Conservation (phyloP, 2,329 filamentous ascomycete species). For the Acrodontium crateriforme region DNA sequence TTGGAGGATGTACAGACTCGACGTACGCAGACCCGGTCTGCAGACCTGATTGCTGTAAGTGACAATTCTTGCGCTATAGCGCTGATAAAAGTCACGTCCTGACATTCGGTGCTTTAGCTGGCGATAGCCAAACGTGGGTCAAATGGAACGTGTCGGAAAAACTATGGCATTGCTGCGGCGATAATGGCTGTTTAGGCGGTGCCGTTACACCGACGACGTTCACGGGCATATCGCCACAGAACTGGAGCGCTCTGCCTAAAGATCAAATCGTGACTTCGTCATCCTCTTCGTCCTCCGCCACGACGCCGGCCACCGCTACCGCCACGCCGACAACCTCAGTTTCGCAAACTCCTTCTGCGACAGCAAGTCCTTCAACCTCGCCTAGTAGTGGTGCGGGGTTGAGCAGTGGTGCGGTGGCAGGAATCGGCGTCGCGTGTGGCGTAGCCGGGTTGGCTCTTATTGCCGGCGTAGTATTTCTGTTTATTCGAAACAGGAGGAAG, state of each 20-base stretch:
- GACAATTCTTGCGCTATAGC: not conserved
- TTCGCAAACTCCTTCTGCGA: conserved; percentile 1
- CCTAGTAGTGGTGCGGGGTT: not conserved
- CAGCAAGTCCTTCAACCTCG: not conserved
- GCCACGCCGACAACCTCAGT: not conserved
- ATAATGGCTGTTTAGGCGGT: conserved; percentile 3
- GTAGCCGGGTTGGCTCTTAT: conserved; percentile 1
- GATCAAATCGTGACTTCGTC: no score
- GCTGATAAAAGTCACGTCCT: not conserved
- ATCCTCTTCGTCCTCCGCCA: no score
- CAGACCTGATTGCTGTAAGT: conserved; percentile 3
- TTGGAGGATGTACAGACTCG: conserved; percentile 5
- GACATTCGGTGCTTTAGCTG: not conserved
- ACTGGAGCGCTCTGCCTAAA: no score
- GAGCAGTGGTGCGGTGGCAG: conserved; percentile 4
- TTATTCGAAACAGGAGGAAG: no score
- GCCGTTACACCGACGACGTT: conserved; percentile 1
- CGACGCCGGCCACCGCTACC: conserved; percentile 1
- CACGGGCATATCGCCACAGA: no score
- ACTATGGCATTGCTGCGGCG: conserved; percentile 4
- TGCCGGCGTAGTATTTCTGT: no score
- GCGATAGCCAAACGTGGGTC: conserved; percentile 3
- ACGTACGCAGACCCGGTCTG: conserved; percentile 4
- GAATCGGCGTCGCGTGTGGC: conserved; percentile 6
- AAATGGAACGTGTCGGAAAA: conserved; percentile 2